phyloP scores from a whole-genome alignment of 495 filamentous ascomycete species.

The Xylaria sp. region DNA sequence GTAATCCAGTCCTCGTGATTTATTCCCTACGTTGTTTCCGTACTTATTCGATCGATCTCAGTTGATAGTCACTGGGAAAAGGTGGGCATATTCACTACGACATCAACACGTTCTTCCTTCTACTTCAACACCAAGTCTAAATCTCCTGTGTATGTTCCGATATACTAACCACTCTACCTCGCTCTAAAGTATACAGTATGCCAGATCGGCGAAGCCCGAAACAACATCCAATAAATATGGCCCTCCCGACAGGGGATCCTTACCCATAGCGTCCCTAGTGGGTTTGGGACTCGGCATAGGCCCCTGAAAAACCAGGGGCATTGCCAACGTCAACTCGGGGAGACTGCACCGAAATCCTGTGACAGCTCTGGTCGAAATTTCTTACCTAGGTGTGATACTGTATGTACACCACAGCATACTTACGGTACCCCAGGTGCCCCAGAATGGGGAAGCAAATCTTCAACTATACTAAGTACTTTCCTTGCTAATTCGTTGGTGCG shows the following conservation, averaged over 20 bases:
- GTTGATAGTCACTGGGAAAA: neutral
- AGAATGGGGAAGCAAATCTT: slow-evolving; percentile 1
- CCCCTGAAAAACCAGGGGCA: neutral
- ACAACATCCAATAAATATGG: slow-evolving; percentile 14
- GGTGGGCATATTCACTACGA: neutral
- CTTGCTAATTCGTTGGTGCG: neutral
- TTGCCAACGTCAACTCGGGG: neutral
- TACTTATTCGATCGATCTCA: neutral
- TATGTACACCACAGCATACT: neutral
- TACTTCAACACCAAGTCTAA: neutral
- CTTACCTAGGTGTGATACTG: neutral
- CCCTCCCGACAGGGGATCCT: slow-evolving; percentile 13
- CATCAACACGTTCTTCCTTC: neutral
- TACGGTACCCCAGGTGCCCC: neutral
- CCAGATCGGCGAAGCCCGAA: slow-evolving; percentile 15
- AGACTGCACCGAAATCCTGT: neutral
- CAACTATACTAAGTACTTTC: too few species aligned
- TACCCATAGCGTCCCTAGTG: neutral
- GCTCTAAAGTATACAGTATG: slow-evolving; percentile 4
- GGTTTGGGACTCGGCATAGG: slow-evolving; percentile 10
- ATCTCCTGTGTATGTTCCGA: neutral
- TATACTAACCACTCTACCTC: neutral
- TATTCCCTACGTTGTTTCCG: neutral
- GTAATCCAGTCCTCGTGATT: neutral
- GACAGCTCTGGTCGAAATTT: neutral